Percentiles rank a stretch among this genome's conserved stretches.
Conservation (phyloP, 2,329 filamentous ascomycete species). For the Ophiostoma fasciatum region DNA sequence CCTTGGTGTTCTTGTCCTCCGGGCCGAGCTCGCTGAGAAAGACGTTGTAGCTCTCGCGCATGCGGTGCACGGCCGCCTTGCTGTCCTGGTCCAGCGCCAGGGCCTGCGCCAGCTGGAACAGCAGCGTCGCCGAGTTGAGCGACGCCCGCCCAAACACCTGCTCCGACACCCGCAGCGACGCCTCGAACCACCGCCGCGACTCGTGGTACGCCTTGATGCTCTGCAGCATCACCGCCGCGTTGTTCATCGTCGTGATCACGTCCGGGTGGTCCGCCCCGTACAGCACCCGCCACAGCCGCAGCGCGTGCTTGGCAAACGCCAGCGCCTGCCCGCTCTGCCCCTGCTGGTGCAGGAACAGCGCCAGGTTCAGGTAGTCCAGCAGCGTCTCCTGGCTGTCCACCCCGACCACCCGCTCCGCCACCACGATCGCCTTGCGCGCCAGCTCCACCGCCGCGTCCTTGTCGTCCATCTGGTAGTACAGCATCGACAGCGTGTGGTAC, state of each 20-base stretch:
- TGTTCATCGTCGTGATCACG: conserved; percentile 97
- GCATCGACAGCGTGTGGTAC: conserved; percentile 87
- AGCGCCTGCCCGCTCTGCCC: conserved; percentile 85
- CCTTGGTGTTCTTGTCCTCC: conserved; percentile 94
- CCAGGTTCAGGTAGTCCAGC: conserved; percentile 89
- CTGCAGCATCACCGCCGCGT: conserved; percentile 96
- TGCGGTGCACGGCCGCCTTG: conserved; percentile 77
- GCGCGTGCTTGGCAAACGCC: conserved; percentile 76
- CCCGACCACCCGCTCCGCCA: conserved; percentile 85
- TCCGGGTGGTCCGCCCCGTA: conserved; percentile 90
- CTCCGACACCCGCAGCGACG: conserved; percentile 78
- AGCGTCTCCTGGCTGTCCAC: conserved; percentile 90
- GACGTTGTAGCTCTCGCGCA: conserved; percentile 94
- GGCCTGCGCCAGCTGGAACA: conserved; percentile 94
- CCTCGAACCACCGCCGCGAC: conserved; percentile 93
- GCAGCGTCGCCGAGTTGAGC: conserved; percentile 82
- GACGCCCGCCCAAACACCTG: conserved; percentile 78
- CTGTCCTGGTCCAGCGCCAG: conserved; percentile 91
- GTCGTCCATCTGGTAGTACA: conserved; percentile 96
- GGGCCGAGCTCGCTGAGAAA: conserved; percentile 78
- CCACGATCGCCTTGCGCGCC: conserved; percentile 89
- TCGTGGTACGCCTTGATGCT: conserved; percentile 88
- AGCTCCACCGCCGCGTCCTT: conserved; percentile 92
- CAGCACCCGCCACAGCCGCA: conserved; percentile 93
- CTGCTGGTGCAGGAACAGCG: conserved; percentile 80